phyloP scores from a whole-genome alignment of 441 rosid species.

The Erodium moschatum region DNA sequence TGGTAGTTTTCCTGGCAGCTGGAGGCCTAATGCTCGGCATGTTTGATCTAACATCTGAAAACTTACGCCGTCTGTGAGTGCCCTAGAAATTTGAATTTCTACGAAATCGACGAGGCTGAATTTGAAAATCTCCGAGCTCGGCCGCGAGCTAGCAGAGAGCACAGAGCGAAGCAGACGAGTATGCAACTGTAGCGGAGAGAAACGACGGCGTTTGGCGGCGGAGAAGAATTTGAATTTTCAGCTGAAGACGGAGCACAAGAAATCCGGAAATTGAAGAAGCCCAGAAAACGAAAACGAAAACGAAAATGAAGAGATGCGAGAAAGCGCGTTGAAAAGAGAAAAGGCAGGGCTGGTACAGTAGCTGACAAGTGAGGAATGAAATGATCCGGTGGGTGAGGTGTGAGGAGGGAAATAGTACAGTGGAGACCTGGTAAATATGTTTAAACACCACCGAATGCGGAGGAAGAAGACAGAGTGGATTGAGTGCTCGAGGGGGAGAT shows the following conservation, averaged over 20 bases:
- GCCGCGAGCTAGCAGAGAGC: neutral
- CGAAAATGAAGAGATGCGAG: neutral
- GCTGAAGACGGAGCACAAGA: neutral
- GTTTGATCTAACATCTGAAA: conserved; percentile 21
- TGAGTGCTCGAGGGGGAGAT: conserved; percentile 15
- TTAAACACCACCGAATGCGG: neutral
- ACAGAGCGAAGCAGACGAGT: neutral
- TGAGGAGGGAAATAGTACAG: neutral
- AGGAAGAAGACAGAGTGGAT: conserved; percentile 1
- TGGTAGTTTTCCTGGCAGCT: conserved; percentile 53
- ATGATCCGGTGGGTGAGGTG: neutral
- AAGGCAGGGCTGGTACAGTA: neutral
- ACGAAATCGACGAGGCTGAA: conserved; percentile 4
- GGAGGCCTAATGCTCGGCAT: conserved; percentile 84
- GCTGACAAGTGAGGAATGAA: too few species aligned
- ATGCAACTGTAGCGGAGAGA: neutral
- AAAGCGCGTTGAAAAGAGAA: neutral
- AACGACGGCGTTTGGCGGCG: neutral
- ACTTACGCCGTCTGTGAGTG: neutral
- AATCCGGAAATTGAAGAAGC: neutral
- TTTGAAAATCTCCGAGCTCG: neutral
- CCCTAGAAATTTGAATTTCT: conserved; percentile 5
- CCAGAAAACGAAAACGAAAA: neutral
- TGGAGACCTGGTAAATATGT: neutral
- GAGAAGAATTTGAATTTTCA: neutral